Evolutionary conservation across 129 eudicot species (phyloP), one percentile per base, ranked within the genome.

Genomic region (Chrysanthemum lavandulifolium): DNA sequence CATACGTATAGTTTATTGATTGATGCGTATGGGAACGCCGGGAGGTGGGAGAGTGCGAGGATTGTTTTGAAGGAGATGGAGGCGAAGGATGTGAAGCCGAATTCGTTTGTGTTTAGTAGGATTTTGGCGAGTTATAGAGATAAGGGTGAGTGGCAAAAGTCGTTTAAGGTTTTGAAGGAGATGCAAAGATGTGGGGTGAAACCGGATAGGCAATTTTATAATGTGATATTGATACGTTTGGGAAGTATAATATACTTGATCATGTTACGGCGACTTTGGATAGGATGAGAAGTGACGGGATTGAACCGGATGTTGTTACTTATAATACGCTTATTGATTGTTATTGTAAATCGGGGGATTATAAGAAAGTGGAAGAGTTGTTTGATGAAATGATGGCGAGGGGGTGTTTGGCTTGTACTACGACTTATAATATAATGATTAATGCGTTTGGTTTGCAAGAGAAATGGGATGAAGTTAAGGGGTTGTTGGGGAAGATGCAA

Each of bases 31-130:
- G 97, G 87, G 40, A 87, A 90, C 65, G 96, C 90, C 0, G 96
- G 98, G 11, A 76, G 98, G 73, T 93, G 96, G n/a, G 98, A 93
- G 73, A 93, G 97, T 72, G 98, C 98, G 1, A 84, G 96, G 53
- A 90, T 93, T 27, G 96, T 93, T 69, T 68, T 93, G 76, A 93
- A 93, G 65, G 98, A 89, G 61, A 93, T 93, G 98, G 97, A 93
- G 61, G 79, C 86, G 3, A 90, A 81, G 13, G 71, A 76, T 45
- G 89, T 93, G 63, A 81, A 78, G 75, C 98, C 98, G n/a, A 93
- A 82, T 79, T 86, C 96, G 0, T 87, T 67, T 29, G 91, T 93
- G 47, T 93, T 89, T 69, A 87, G 87, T 73, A 81, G 96, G 82
- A 93, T 93, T 47, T 77, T 93, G 59, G 87, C 93, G 3, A 74